These are phyloP conservation scores for Cyberlindnera mississippiensis DNA, from an alignment of 805 yeast species.

Conservation along the genomic window DNA sequence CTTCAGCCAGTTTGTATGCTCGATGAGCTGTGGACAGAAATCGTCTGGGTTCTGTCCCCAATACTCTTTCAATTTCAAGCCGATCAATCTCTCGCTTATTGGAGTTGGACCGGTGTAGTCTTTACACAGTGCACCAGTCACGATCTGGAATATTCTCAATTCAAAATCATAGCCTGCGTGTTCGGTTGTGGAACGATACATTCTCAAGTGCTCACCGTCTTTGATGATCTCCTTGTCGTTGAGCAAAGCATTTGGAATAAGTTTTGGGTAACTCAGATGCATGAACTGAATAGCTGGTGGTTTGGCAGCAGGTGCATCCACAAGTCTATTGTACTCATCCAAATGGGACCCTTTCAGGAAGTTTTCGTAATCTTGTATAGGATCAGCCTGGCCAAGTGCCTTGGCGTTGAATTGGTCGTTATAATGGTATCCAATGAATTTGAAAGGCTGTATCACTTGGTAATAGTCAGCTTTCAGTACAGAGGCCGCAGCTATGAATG, in stretches of 20 bases:
- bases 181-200: conserved; percentile 29
- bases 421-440: conserved; percentile 34
- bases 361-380: conserved; percentile 28
- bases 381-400: conserved; percentile 43
- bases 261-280: conserved; percentile 60
- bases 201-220: conserved; percentile 28
- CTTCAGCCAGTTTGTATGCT: conserved; percentile 34
- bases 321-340: conserved; percentile 17
- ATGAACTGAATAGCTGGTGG: conserved; percentile 37
- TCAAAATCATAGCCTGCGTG: conserved; percentile 37
- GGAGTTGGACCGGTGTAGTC: conserved; percentile 24
- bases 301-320: conserved; percentile 13
- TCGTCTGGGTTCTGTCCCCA: conserved; percentile 25
- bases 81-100: conserved; percentile 23
- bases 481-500: conserved; percentile 60
- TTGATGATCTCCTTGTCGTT: conserved; percentile 27
- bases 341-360: conserved; percentile 17
- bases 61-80: conserved; percentile 29
- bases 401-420: conserved; percentile 30
- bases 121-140: conserved; percentile 35
- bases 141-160: conserved; percentile 36
- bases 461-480: conserved; percentile 42
- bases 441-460: conserved; percentile 38
- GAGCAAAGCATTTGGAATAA: conserved; percentile 31
- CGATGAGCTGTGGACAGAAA: conserved; percentile 31